Percentiles rank a stretch among this genome's conserved stretches.
These are phyloP conservation scores for Yamadazyma nakazawae DNA, from an alignment of 805 yeast species.

Conservation along the genomic window DNA sequence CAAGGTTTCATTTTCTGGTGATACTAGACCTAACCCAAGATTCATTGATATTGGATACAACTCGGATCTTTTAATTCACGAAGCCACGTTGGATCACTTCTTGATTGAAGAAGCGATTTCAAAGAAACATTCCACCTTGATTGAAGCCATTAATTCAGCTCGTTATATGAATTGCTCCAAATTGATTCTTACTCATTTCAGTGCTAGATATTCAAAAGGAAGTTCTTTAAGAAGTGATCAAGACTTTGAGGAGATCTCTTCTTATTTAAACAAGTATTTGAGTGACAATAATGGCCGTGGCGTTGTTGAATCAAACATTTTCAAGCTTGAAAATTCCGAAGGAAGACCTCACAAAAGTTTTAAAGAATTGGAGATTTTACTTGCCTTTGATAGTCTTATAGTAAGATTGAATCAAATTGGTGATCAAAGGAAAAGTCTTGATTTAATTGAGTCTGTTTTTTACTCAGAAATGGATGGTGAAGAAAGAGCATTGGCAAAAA, in stretches of 20 bases:
- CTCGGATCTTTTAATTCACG: constrained; percentile 82
- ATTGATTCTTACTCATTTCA: constrained; percentile 83
- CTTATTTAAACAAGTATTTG: constrained; percentile 28
- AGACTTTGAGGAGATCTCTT: constrained; percentile 21
- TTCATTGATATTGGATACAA: constrained; percentile 65
- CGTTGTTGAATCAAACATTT: constrained; percentile 24
- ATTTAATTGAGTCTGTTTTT: constrained; percentile 17
- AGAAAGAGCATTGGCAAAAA: constrained; percentile 19
- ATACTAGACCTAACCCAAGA: constrained; percentile 74
- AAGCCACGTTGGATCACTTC: constrained; percentile 85
- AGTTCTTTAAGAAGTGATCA: constrained; percentile 24
- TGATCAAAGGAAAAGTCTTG: constrained; percentile 23
- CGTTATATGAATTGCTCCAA: constrained; percentile 68
- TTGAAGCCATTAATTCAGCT: constrained; percentile 77
- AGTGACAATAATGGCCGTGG: constrained; percentile 13
- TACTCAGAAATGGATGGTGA: constrained; percentile 21
- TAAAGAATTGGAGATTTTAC: constrained; percentile 35
- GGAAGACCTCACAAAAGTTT: constrained; percentile 15
- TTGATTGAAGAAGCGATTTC: constrained; percentile 71
- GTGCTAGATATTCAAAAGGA: constrained; percentile 67
- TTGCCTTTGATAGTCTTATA: constrained; percentile 40
- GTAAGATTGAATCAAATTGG: constrained; percentile 25
- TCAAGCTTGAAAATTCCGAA: constrained; percentile 8
- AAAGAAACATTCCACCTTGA: constrained; percentile 84
- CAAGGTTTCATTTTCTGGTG: constrained; percentile 88